Percentiles rank a stretch among this genome's conserved stretches.
phyloP scores from a whole-genome alignment of 1,139 yeast genomes.

The Suzukiozyma palmioleophila region DNA sequence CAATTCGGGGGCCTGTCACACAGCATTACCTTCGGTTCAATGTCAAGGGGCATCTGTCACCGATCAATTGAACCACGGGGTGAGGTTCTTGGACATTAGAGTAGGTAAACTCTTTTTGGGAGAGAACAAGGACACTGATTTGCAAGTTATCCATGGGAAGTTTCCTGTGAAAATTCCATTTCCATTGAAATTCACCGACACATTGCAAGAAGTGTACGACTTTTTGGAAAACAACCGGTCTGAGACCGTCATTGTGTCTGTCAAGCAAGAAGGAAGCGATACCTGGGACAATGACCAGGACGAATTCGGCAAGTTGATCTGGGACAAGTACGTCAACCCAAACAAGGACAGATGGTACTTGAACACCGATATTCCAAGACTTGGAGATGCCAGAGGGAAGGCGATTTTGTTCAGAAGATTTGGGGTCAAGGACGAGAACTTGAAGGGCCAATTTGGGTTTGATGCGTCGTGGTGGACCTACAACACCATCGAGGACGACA shows the following conservation, averaged over 20 bases:
- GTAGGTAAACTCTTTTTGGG: slow-evolving; percentile 57
- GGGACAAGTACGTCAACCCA: slow-evolving; percentile 54
- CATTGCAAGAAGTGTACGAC: slow-evolving; percentile 53
- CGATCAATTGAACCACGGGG: slow-evolving; percentile 66
- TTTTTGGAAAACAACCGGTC: slow-evolving; percentile 50
- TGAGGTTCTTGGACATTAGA: slow-evolving; percentile 69
- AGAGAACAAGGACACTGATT: slow-evolving; percentile 43
- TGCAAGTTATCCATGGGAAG: slow-evolving; percentile 71
- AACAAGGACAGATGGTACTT: slow-evolving; percentile 60
- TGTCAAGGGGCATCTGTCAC: slow-evolving; percentile 65
- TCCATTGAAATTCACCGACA: slow-evolving; percentile 47
- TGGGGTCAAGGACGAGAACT: slow-evolving; percentile 49
- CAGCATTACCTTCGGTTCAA: slow-evolving; percentile 74
- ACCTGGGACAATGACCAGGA: slow-evolving; percentile 59
- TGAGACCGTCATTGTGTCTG: slow-evolving; percentile 63
- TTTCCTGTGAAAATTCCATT: slow-evolving; percentile 67
- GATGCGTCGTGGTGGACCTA: slow-evolving; percentile 67
- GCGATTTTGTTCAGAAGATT: slow-evolving; percentile 66
- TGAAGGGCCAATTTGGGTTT: slow-evolving; percentile 51
- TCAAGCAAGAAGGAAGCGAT: slow-evolving; percentile 72
- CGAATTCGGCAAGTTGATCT: slow-evolving; percentile 62
- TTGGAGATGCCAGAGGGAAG: slow-evolving; percentile 67
- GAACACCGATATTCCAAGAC: slow-evolving; percentile 48
- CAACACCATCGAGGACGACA: slow-evolving; percentile 63
- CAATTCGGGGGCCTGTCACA: slow-evolving; percentile 70